Percentiles rank a stretch among this genome's conserved stretches.
Evolutionary conservation across 1,284 basidiomycete species (phyloP).

Genomic region (Ganoderma multipileum): DNA sequence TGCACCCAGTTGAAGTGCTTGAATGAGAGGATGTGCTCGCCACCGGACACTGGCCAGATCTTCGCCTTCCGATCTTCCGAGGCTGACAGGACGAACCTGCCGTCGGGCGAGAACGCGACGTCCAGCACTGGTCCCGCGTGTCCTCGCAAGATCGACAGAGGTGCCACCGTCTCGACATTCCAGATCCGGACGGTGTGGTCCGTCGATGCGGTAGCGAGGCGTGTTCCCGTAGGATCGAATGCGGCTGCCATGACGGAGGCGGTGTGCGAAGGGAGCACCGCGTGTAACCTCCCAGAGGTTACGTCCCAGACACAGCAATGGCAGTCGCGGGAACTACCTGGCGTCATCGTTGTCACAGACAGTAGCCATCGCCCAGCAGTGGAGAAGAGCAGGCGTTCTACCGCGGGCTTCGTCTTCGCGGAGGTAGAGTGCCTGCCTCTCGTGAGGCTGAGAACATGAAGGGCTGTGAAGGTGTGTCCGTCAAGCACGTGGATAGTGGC

Average conservation of each 20-base stretch:
- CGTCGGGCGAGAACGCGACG: slow-evolving; percentile 46
- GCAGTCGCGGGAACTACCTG: not conserved
- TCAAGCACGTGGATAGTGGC: not conserved
- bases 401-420: not conserved
- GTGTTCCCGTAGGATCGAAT: slow-evolving; percentile 29
- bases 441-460: not conserved
- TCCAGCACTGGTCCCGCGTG: slow-evolving; percentile 39
- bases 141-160: slow-evolving; percentile 25
- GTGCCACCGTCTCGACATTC: slow-evolving; percentile 25
- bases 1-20: slow-evolving; percentile 18
- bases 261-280: not conserved
- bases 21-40: slow-evolving; percentile 11
- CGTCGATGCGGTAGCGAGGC: slow-evolving; percentile 34
- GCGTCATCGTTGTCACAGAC: not conserved
- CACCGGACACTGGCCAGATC: slow-evolving; percentile 22
- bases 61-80: slow-evolving; percentile 22
- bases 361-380: slow-evolving; percentile 1
- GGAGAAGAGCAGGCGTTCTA: not conserved
- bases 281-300: not conserved
- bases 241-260: not conserved
- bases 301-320: slow-evolving; percentile 4
- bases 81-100: slow-evolving; percentile 24
- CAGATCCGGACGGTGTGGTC: slow-evolving; percentile 30
- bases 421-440: not conserved
- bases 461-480: not conserved